Conservation (phyloP, 352 stramenopile species). For the Phytophthora citricola region DNA sequence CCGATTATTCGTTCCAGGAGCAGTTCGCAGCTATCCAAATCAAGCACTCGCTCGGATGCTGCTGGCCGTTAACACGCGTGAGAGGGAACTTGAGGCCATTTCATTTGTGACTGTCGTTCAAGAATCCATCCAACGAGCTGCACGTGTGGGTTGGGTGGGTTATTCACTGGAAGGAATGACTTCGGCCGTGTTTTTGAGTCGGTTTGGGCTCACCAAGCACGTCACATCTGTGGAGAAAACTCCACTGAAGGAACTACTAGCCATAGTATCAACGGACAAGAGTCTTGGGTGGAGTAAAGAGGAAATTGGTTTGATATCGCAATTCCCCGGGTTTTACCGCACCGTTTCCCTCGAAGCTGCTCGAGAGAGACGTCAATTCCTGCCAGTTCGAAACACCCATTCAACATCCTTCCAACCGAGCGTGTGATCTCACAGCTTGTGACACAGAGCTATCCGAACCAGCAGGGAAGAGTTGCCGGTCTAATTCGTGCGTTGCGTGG, state of each 20-base stretch:
- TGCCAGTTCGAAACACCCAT: constrained; percentile 55
- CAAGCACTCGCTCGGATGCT: constrained; percentile 66
- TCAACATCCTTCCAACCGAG: constrained; percentile 66
- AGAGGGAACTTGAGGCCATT: constrained; percentile 39
- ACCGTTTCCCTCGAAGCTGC: constrained; percentile 48
- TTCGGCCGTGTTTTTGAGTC: constrained; percentile 55
- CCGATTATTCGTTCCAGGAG: constrained; percentile 71
- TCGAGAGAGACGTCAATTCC: constrained; percentile 30
- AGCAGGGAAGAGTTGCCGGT: constrained; percentile 65
- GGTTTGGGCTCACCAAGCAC: constrained; percentile 69
- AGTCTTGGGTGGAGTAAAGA: constrained; percentile 68
- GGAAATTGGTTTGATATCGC: constrained; percentile 49
- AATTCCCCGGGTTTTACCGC: constrained; percentile 25
- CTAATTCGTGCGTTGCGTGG: constrained; percentile 55
- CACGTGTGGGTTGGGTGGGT: constrained; percentile 57
- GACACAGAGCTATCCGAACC: constrained; percentile 69
- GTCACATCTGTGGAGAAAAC: constrained; percentile 36
- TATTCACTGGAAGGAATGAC: constrained; percentile 81
- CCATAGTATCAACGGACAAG: constrained; percentile 41
- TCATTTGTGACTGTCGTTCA: constrained; percentile 57
- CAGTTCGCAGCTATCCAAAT: constrained; percentile 70
- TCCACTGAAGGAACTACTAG: constrained; percentile 43
- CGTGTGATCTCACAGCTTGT: constrained; percentile 60
- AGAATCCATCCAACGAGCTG: constrained; percentile 29
- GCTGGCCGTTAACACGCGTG: constrained; percentile 40